Base-by-base conservation (phyloP, 1,284 basidiomycete genomes). In the Malassezia arunalokei region DNA sequence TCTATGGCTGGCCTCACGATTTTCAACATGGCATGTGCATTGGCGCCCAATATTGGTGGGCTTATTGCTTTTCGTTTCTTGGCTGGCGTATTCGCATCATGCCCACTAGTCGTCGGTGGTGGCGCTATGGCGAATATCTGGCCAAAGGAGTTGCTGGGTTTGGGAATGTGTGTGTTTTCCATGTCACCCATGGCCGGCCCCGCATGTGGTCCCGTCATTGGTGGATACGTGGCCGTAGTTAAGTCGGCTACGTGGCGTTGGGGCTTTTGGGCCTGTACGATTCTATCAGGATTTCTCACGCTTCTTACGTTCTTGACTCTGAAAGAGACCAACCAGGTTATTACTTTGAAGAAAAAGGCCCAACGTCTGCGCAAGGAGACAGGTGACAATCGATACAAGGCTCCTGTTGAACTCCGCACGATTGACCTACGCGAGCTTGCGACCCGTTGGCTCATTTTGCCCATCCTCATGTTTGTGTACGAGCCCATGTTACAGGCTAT, bases 141-240 rank as follows among this genome's bases (percentile, higher is more conserved):
- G 84, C 82, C 84, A 57, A 78, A 79, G 0, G 79, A 80, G 56
- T 78, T 77, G 20, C 77, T 85, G 45, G 85, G 85, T 9, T 79
- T 81, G 48, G 84, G 85, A 0, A 76, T 86, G 54, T 80, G 82
- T 11, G 69, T 83, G 41, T 85, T 85, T 65, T 78, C 81, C 1
- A 71, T 85, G 8, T 83, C 84, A 3, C 86, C 86, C 0, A 87
- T 88, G 63, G 83, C 83, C 6, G 84, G 84, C 7, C 84, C 84
- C 14, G 76, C 77, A 6, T 24, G 71, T 3, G 73, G 70, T 6
- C 74, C 73, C 1, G 61, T 74, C 17, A 58, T 70, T 31, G 66
- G 68, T 1, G 64, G 69, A 8, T 75, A 70, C 63, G 79, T 81
- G 60, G 54, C 67, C 2, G 77, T 78, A 8, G 66, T 74, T 1